Evolutionary conservation across 2,329 filamentous ascomycete genomes (phyloP), one percentile per base, ranked within the genome.

Genomic region (Hymenoscyphus fructigenus): DNA sequence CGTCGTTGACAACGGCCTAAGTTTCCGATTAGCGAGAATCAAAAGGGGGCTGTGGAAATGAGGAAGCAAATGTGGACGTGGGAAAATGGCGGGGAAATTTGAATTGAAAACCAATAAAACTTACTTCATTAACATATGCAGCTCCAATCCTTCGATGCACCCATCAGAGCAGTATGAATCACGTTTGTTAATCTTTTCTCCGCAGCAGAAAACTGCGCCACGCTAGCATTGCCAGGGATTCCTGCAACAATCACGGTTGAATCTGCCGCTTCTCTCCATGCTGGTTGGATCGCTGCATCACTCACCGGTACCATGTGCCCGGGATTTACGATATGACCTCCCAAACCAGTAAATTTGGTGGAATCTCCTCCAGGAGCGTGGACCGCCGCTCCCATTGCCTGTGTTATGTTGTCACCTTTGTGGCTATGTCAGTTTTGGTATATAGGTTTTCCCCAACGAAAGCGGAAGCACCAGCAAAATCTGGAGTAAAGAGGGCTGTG

Each of bases 121-220:
- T 59, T 6, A 72, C 73, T 68, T 77, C 74, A 53, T 63, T 63
- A 5, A 41, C 57, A 63, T 66, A 66, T 34, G 57, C 32, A 59
- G 57, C 56, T 12, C 66, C 68, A 61, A n/a, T 71, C 69, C 32
- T 74, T 59, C 20, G 28, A 47, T 26, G 58, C 15, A 12, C 28
- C 44, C n/a, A 59, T 59, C 7, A 50, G 23, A 20, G 34, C 41
- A 20, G 41, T 63, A 15, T 60, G 56, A 2, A 59, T 23, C 29
- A 53, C 44, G 26, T 59, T 14, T 47, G 14, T 53, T 53, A 32
- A 38, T 62, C 23, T 34, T 50, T 56, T 12, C 20, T 34, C 17
- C 26, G 34, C n/a, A 50, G 41, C 6, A 38, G 23, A n/a, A 34
- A 32, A 14, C 47, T 53, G 32, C 47, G 47, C 47, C 47, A 9